These are phyloP conservation scores for Nadsonia starkeyi-henricii DNA, from an alignment of 1,139 yeast species.

Conservation along the genomic window DNA sequence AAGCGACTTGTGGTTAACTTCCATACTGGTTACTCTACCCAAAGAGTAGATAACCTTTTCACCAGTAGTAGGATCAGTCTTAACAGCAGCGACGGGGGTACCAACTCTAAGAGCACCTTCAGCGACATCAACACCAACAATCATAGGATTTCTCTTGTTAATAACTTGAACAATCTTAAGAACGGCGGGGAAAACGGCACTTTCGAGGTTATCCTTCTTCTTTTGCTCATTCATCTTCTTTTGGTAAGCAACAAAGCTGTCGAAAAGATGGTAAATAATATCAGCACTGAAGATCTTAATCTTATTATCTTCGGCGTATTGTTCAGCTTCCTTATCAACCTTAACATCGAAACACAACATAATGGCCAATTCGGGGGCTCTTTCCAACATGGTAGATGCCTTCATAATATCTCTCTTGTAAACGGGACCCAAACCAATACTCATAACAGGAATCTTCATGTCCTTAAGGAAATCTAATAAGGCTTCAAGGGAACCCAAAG, in stretches of 20 bases:
- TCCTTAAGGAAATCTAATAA: constrained; percentile 90
- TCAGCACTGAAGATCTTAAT: constrained; percentile 90
- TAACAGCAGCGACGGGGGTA: constrained; percentile 92
- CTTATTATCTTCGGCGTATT: constrained; percentile 86
- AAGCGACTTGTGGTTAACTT: constrained; percentile 81
- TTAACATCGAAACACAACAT: constrained; percentile 98
- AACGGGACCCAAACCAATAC: constrained; percentile 95
- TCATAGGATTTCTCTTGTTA: constrained; percentile 98
- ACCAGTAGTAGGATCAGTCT: constrained; percentile 73
- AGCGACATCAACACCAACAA: constrained; percentile 91
- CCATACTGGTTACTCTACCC: constrained; percentile 80
- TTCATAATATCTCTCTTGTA: constrained; percentile 96
- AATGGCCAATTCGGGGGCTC: constrained; percentile 87
- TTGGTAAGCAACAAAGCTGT: constrained; percentile 88
- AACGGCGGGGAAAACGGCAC: constrained; percentile 91
- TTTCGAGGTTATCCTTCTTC: constrained; percentile 76
- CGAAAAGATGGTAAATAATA: constrained; percentile 91
- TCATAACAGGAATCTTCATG: constrained; percentile 98
- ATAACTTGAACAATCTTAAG: constrained; percentile 88
- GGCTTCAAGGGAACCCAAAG: constrained; percentile 96
- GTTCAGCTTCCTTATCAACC: constrained; percentile 95
- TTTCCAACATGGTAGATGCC: constrained; percentile 91
- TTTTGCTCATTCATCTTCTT: constrained; percentile 73
- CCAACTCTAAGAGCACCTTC: constrained; percentile 87
- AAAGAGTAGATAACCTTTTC: constrained; percentile 57